phyloP scores from a whole-genome alignment of 345 rosid species.

The Turritis glabra region DNA sequence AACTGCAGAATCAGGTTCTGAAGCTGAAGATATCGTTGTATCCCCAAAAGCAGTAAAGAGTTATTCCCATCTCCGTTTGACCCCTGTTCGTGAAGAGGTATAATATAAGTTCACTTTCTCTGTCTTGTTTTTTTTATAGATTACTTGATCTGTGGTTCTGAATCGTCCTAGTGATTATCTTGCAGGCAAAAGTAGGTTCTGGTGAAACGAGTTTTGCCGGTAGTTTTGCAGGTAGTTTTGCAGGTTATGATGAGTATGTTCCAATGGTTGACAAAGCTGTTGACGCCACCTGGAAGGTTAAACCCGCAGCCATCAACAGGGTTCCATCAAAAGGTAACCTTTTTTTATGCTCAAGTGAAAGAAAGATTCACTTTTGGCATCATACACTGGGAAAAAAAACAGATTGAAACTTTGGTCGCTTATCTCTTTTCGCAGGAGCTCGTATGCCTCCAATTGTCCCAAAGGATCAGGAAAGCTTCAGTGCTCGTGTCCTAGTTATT shows the following conservation, averaged over 20 bases:
- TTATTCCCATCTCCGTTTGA: conserved; percentile 81
- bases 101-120: background rate
- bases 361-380: background rate
- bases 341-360: background rate
- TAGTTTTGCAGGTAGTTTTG: conserved; percentile 64
- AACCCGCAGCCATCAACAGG: conserved; percentile 45
- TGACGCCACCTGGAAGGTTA: conserved; percentile 85
- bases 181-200: conserved; percentile 61
- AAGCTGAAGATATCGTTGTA: conserved; percentile 82
- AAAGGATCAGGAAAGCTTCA: conserved; percentile 58
- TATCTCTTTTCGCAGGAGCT: conserved; percentile 45
- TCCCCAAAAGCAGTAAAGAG: conserved; percentile 90
- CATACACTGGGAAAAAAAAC: conserved; percentile 3
- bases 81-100: conserved; percentile 99
- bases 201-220: conserved; percentile 66
- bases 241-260: conserved; percentile 97
- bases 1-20: conserved; percentile 99
- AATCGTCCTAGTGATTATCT: conserved; percentile 16
- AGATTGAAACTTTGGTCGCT: conserved; percentile 23
- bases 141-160: background rate
- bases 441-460: conserved; percentile 41
- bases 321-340: conserved; percentile 61
- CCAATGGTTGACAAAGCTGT: conserved; percentile 99
- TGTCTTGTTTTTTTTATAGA: background rate
- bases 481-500: conserved; percentile 46